phyloP scores from a whole-genome alignment of 306 rosid species.

The Argentina anserina region DNA sequence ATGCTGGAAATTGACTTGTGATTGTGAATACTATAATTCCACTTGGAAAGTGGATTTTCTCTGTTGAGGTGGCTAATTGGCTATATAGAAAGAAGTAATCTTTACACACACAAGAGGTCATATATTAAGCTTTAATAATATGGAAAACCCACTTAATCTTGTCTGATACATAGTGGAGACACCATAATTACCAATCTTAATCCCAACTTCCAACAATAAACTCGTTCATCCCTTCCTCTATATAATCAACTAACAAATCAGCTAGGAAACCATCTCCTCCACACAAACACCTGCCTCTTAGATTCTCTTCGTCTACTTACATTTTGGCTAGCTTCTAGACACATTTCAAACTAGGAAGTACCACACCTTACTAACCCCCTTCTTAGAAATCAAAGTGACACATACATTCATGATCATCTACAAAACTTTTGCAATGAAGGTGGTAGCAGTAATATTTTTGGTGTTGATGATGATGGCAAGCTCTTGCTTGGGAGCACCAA shows the following conservation, averaged over 20 bases:
- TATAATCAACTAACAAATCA: slow-evolving; percentile 4
- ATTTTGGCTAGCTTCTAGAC: not conserved
- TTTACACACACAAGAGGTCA: not conserved
- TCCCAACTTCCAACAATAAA: not conserved
- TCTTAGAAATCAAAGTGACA: not conserved
- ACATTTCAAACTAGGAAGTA: not conserved
- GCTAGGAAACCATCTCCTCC: not conserved
- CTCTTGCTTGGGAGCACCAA: slow-evolving; percentile 30
- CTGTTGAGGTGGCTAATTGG: slow-evolving; percentile 37
- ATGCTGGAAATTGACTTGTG: slow-evolving; percentile 15
- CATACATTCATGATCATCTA: not conserved
- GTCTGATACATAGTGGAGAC: slow-evolving; percentile 15
- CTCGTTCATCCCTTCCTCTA: not conserved
- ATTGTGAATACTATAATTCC: slow-evolving; percentile 7
- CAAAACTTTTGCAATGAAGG: slow-evolving; percentile 34
- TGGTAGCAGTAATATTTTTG: slow-evolving; percentile 31
- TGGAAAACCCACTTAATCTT: slow-evolving; percentile 25
- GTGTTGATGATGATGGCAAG: slow-evolving; percentile 25
- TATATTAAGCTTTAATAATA: slow-evolving; percentile 23
- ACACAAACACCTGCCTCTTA: not conserved
- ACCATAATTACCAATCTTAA: not conserved
- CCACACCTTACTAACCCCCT: not conserved
- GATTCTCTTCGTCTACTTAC: slow-evolving; percentile 3
- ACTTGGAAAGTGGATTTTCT: slow-evolving; percentile 41
- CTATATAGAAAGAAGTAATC: slow-evolving; percentile 25